Percentiles rank a stretch among this genome's conserved stretches.
These are phyloP conservation scores for Nothophoma quercina DNA, from an alignment of 2,329 filamentous ascomycete species.

Conservation along the genomic window DNA sequence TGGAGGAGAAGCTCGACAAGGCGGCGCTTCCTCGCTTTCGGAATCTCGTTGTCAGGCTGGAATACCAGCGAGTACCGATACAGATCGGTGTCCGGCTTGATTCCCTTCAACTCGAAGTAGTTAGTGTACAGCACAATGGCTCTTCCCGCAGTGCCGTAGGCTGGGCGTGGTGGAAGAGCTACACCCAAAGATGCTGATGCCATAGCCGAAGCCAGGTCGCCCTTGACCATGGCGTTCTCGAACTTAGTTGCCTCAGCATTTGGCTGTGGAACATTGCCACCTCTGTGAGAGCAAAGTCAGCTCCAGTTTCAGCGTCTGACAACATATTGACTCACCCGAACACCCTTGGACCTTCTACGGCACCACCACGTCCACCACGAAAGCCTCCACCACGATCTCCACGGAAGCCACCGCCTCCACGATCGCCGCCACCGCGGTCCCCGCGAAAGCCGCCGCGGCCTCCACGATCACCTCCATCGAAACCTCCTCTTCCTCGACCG, in stretches of 20 bases:
- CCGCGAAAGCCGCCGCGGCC: slow-evolving; percentile 18
- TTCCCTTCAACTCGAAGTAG: slow-evolving; percentile 48
- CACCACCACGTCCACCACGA: slow-evolving; percentile 18
- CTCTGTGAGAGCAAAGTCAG: slow-evolving; percentile 17
- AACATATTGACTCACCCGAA: slow-evolving; percentile 34
- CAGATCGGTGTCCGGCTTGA: slow-evolving; percentile 27
- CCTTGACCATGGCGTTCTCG: slow-evolving; percentile 44
- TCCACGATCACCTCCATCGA: slow-evolving; percentile 28
- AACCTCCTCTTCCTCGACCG: slow-evolving; percentile 18
- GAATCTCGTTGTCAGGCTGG: slow-evolving; percentile 45
- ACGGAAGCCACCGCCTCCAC: slow-evolving; percentile 17
- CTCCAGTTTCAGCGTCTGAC: not conserved
- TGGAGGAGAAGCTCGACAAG: slow-evolving; percentile 57
- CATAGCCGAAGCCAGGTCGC: slow-evolving; percentile 32
- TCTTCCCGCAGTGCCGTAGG: slow-evolving; percentile 49
- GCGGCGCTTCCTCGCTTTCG: slow-evolving; percentile 56
- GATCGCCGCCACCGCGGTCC: slow-evolving; percentile 22
- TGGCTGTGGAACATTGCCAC: slow-evolving; percentile 43
- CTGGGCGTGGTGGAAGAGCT: slow-evolving; percentile 36
- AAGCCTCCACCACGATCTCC: slow-evolving; percentile 24
- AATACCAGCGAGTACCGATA: slow-evolving; percentile 41
- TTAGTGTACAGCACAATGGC: slow-evolving; percentile 53
- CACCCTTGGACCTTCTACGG: slow-evolving; percentile 20
- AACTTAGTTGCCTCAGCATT: slow-evolving; percentile 40
- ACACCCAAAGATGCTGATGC: slow-evolving; percentile 30